Evolutionary conservation across 495 filamentous ascomycete species (phyloP).

Genomic region (Hyphodiscus hymeniophilus): DNA sequence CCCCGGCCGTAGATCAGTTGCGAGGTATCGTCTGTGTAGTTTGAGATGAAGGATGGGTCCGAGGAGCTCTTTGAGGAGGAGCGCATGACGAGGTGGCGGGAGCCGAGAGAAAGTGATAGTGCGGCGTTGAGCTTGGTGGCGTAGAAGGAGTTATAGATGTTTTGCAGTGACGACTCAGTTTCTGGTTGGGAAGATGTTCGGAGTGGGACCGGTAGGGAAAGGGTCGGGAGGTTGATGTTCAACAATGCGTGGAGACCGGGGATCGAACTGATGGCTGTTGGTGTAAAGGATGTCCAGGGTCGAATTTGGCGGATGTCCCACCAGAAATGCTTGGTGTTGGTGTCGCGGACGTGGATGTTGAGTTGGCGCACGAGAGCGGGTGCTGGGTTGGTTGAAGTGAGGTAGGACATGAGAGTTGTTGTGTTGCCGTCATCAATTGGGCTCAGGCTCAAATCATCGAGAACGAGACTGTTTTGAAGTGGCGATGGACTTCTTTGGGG

Average conservation of each 20-base stretch:
- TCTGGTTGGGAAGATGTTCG: conserved; percentile 55
- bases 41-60: conserved; percentile 22
- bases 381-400: conserved; percentile 70
- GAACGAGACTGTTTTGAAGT: conserved; percentile 22
- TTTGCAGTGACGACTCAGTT: conserved; percentile 62
- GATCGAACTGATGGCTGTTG: conserved; percentile 63
- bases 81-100: conserved; percentile 23
- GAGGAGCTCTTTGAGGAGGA: conserved; percentile 11
- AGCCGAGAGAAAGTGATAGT: conserved; percentile 18
- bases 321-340: conserved; percentile 77
- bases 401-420: conserved; percentile 67
- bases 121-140: conserved; percentile 30
- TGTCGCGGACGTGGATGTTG: conserved; percentile 59
- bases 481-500: conserved; percentile 28
- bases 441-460: conserved; percentile 21
- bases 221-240: conserved; percentile 53
- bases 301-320: conserved; percentile 88
- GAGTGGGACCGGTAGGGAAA: conserved; percentile 50
- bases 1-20: conserved; percentile 24
- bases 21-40: conserved; percentile 25
- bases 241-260: conserved; percentile 67
- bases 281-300: conserved; percentile 70
- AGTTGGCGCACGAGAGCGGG: conserved; percentile 76
- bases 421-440: conserved; percentile 39
- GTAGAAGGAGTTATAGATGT: conserved; percentile 47